Evolutionary conservation across 371 early-diverging fungal genomes (phyloP).

Genomic region (Saksenaea oblongispora): DNA sequence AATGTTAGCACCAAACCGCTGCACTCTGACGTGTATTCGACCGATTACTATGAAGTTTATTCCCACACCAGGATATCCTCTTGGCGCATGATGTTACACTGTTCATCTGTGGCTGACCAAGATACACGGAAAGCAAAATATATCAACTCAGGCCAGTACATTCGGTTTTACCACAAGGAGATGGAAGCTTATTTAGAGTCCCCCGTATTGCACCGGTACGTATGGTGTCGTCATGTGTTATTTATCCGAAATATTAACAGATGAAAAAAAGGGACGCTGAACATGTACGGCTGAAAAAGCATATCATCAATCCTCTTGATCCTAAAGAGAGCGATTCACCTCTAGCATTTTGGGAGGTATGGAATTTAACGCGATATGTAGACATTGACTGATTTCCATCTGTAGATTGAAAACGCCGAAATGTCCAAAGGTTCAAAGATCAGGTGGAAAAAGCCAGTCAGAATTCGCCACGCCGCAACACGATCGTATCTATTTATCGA

Average conservation of each 20-base stretch:
- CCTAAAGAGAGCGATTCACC: constrained; percentile 56
- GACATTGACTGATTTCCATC: background rate
- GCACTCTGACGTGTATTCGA: constrained; percentile 21
- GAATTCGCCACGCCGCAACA: constrained; percentile 49
- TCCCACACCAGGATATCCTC: constrained; percentile 35
- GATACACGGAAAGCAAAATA: constrained; percentile 23
- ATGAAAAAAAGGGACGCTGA: constrained; percentile 18
- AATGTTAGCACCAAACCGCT: constrained; percentile 26
- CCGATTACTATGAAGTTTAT: constrained; percentile 31
- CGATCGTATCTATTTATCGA: constrained; percentile 50
- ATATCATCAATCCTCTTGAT: constrained; percentile 58
- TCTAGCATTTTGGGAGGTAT: constrained; percentile 57
- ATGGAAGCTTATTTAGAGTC: constrained; percentile 51
- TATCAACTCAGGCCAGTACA: constrained; percentile 42
- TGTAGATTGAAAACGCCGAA: constrained; percentile 38
- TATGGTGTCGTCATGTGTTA: background rate
- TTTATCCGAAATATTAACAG: background rate
- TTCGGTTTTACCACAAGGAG: constrained; percentile 61
- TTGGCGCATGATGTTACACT: constrained; percentile 41
- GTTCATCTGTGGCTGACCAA: constrained; percentile 18
- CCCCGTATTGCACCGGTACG: constrained; percentile 24
- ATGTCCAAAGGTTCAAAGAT: constrained; percentile 34
- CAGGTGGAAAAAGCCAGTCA: constrained; percentile 42
- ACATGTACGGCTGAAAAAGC: constrained; percentile 30
- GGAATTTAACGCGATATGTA: background rate